phyloP scores from a whole-genome alignment of 768 basidiomycete genomes.

The Xerocomellus chrysenteron region DNA sequence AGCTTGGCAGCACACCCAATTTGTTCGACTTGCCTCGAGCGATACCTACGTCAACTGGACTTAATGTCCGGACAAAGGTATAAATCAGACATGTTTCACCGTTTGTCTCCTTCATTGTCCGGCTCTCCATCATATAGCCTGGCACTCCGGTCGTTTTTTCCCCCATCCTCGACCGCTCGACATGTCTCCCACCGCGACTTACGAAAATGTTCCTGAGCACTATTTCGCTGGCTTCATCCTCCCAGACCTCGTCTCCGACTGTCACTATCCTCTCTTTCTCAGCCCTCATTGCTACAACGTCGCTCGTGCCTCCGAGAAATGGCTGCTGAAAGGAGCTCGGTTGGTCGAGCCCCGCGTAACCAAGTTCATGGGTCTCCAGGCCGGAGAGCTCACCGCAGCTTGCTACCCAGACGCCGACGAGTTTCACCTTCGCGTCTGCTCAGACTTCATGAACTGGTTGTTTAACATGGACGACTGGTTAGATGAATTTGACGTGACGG shows the following conservation, averaged over 20 bases:
- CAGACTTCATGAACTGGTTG: conserved; percentile 60
- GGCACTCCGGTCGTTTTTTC: neutral
- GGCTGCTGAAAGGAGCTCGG: conserved; percentile 31
- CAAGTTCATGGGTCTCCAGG: conserved; percentile 56
- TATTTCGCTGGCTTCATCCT: conserved; percentile 32
- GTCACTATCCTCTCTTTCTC: conserved; percentile 37
- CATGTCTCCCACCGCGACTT: conserved; percentile 29
- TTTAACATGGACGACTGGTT: conserved; percentile 45
- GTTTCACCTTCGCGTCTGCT: conserved; percentile 60
- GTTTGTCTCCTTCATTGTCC: conserved; percentile 14
- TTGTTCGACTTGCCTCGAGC: neutral
- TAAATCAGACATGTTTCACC: conserved; percentile 29
- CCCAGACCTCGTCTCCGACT: conserved; percentile 42
- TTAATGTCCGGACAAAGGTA: conserved; percentile 17
- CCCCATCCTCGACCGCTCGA: neutral
- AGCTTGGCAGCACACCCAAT: neutral
- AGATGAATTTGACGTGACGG: conserved; percentile 37
- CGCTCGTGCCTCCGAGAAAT: conserved; percentile 38
- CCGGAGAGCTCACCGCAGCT: conserved; percentile 63
- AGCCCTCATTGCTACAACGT: conserved; percentile 35
- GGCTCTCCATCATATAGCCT: conserved; percentile 15
- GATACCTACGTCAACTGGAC: neutral
- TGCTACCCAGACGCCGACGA: conserved; percentile 59
- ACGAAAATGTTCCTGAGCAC: conserved; percentile 8
- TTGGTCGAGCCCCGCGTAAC: conserved; percentile 33